phyloP scores from a whole-genome alignment of 2,329 filamentous ascomycete species.

The Zymoseptoria crescenta region DNA sequence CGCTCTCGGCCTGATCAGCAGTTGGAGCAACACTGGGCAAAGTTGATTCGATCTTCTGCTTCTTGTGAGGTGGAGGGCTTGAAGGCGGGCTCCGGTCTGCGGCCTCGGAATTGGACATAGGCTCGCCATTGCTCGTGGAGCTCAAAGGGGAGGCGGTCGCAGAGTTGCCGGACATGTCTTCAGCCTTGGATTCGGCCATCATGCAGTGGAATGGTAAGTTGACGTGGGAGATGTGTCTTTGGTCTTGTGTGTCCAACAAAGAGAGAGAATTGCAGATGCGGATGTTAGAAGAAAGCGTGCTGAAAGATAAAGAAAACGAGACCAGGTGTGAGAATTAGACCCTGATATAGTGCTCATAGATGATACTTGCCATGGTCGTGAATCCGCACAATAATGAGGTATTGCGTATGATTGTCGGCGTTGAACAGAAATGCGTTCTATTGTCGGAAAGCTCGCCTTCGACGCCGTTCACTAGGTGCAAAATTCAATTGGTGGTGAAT shows the following conservation, averaged over 20 bases:
- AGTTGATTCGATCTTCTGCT: neutral
- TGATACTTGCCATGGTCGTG: neutral
- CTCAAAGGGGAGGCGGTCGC: neutral
- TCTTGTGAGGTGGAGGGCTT: neutral
- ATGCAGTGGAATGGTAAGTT: neutral
- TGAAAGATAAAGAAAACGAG: neutral
- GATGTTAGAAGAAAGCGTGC: neutral
- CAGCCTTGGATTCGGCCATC: neutral
- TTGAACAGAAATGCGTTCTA: neutral
- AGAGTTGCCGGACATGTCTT: neutral
- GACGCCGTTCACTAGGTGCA: no score
- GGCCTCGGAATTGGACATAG: neutral
- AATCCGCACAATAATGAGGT: neutral
- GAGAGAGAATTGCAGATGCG: neutral
- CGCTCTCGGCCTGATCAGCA: neutral
- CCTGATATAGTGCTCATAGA: neutral
- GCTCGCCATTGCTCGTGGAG: neutral
- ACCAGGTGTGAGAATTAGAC: neutral
- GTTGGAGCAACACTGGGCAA: neutral
- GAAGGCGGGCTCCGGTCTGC: neutral
- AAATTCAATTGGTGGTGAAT: no score
- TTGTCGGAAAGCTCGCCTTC: no score
- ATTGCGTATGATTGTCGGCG: neutral
- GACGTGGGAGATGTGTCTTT: neutral
- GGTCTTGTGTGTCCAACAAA: neutral